A percentile compares a stretch with the other conserved stretches of the same genome.
These are phyloP conservation scores for Gymnopus androsaceus DNA, from an alignment of 1,284 basidiomycete genomes.

Conservation along the genomic window DNA sequence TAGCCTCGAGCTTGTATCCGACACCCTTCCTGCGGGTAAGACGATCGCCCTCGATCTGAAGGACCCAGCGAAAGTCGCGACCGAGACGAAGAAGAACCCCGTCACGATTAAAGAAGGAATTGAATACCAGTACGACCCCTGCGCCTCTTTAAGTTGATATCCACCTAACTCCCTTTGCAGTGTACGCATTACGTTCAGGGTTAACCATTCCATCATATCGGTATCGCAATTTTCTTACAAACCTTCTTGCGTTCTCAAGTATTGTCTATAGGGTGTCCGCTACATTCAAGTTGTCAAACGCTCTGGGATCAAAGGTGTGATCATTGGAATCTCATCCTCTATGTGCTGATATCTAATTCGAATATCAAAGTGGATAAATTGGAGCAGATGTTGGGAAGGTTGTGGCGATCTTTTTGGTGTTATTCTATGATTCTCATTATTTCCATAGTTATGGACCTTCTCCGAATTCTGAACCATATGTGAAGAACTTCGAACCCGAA, in stretches of 20 bases:
- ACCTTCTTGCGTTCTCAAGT: constrained; percentile 10
- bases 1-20: constrained; percentile 69
- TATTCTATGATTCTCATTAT: too few relatives aligned
- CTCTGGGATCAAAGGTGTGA: constrained; percentile 64
- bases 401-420: too few relatives aligned
- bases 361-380: constrained; percentile 73
- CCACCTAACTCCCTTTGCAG: constrained; percentile 36
- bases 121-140: constrained; percentile 67
- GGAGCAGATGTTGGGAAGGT: constrained; percentile 90
- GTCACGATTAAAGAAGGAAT: constrained; percentile 83
- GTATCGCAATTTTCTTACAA: constrained; percentile 38
- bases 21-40: constrained; percentile 66
- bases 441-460: constrained; percentile 81
- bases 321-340: background rate
- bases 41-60: constrained; percentile 59
- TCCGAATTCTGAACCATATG: constrained; percentile 59
- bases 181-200: constrained; percentile 77
- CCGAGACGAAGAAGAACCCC: constrained; percentile 65
- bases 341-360: constrained; percentile 15
- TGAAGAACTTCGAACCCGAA: constrained; percentile 75
- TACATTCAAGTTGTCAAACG: constrained; percentile 87
- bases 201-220: constrained; percentile 85
- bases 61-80: constrained; percentile 44
- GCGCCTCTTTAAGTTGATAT: constrained; percentile 7
- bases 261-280: constrained; percentile 62